Base-by-base conservation (phyloP, 2,329 filamentous ascomycete genomes). In the Albophoma yamanashiensis region DNA sequence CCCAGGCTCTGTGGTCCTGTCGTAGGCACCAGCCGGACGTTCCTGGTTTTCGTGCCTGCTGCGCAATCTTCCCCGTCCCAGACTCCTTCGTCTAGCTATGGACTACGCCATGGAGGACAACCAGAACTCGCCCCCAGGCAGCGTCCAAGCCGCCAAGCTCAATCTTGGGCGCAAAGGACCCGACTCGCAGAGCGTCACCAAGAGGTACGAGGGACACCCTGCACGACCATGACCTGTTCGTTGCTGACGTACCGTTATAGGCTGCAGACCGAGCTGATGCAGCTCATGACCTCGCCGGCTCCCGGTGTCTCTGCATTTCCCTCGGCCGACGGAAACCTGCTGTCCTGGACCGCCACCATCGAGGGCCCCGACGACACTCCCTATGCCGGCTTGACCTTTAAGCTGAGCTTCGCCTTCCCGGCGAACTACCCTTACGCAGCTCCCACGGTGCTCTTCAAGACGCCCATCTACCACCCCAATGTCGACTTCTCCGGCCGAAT, bases 381-480 rank as follows among this genome's bases (percentile, higher is more conserved):
- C 59, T 99, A 99, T 75, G 87, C 89, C 43, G 86, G 86, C 65
- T 84, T 97, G 59, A 90, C 85, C 56, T 89, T 99, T 78, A 97
- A 97, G 80, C 89, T 99, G 66, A 89, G 87, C 67, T 93, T 99
- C 73, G 82, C 86, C 56, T 99, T 97, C 76, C 92, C 93, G 11
- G 80, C 84, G 68, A 96, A 93, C 78, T 99, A 99, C 73, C 94
- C 94, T 12, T 97, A 97, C 74, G 84, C 88, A 1, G 85, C 94
- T 27, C 94, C 94, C 0, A 91, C 89, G 2, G 94, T 99, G 22
- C 83, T 96, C 62, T 99, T 97, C 86, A 96, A 92, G 80, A 99
- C 95, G 8, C 94, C 94, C 43, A 97, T 99, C 76, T 99, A 97
- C 81, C 94, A 99, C 75, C 94, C 94, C 59, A 99, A 99, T 69